Conservation (phyloP, 164 flowering plant genomes). For the Malania oleifera region DNA sequence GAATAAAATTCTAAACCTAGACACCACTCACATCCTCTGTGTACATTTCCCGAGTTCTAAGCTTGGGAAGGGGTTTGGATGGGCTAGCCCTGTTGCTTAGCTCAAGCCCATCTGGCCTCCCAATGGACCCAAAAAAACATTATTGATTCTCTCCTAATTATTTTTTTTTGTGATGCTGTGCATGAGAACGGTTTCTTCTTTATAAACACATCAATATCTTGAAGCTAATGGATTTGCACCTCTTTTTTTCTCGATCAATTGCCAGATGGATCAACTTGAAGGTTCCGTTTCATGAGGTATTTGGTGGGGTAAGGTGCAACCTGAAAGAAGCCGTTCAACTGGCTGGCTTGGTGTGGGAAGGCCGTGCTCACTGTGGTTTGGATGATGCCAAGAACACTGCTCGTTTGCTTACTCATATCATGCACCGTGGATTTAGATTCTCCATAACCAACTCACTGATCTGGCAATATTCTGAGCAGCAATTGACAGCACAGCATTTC, state of each 20-base stretch:
- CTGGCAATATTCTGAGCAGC: slow-evolving; percentile 43
- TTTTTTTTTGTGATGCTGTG: no score
- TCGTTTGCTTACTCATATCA: slow-evolving; percentile 63
- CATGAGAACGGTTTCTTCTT: no score
- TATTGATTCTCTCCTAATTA: no score
- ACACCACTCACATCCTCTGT: no score
- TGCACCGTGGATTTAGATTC: slow-evolving; percentile 70
- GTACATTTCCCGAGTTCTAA: no score
- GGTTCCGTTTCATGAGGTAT: slow-evolving; percentile 82
- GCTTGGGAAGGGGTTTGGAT: no score
- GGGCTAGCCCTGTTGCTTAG: no score
- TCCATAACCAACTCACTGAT: slow-evolving; percentile 76
- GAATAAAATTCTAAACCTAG: no score
- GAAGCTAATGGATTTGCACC: neutral
- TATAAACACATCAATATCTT: no score
- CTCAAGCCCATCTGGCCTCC: no score
- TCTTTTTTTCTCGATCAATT: neutral
- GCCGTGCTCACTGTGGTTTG: slow-evolving; percentile 95
- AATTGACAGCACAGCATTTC: slow-evolving; percentile 34
- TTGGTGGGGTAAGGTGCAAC: slow-evolving; percentile 75
- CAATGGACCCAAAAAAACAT: no score
- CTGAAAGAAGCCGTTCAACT: slow-evolving; percentile 87
- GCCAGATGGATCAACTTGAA: slow-evolving; percentile 93
- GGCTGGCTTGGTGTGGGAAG: slow-evolving; percentile 91
- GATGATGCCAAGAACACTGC: slow-evolving; percentile 98